Evolutionary conservation across 352 stramenopile genomes (phyloP).

Genomic region (Pythium insidiosum): DNA sequence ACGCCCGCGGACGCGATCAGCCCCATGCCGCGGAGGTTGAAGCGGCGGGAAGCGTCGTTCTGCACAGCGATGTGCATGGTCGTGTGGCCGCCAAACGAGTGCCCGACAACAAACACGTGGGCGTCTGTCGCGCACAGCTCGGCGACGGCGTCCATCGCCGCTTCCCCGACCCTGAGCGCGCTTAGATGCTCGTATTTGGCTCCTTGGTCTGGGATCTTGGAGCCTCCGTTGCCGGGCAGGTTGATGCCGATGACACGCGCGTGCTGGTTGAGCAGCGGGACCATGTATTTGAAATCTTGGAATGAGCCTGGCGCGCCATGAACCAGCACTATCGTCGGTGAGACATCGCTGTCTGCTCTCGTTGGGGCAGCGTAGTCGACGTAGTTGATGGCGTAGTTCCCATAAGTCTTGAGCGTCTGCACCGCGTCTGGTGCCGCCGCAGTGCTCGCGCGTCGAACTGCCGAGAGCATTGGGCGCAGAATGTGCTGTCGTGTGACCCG

Average conservation of each 20-base stretch:
- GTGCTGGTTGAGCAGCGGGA: slow-evolving; percentile 24
- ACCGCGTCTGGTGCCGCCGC: too few species aligned
- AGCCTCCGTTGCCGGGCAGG: slow-evolving; percentile 18
- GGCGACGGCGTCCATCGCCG: slow-evolving; percentile 16
- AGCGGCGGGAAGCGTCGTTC: slow-evolving; percentile 7
- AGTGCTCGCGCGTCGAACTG: too few species aligned
- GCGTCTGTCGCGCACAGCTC: slow-evolving; percentile 11
- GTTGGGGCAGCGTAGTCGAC: slow-evolving; percentile 9
- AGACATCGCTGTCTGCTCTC: slow-evolving; percentile 1
- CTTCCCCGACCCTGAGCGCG: slow-evolving; percentile 7
- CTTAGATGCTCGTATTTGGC: slow-evolving; percentile 17
- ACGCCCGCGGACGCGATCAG: slow-evolving; percentile 23
- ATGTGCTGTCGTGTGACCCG: too few species aligned
- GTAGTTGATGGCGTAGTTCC: slow-evolving; percentile 13
- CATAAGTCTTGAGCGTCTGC: slow-evolving; percentile 3
- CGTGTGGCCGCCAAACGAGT: slow-evolving; percentile 24
- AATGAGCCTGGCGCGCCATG: slow-evolving; percentile 46
- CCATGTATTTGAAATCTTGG: slow-evolving; percentile 42
- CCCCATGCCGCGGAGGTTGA: slow-evolving; percentile 13
- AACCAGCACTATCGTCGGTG: slow-evolving; percentile 34
- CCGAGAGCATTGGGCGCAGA: neutral
- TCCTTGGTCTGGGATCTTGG: slow-evolving; percentile 6
- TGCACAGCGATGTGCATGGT: slow-evolving; percentile 16
- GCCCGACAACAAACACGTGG: slow-evolving; percentile 19
- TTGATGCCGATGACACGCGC: slow-evolving; percentile 20